Base-by-base conservation (phyloP, 2,329 filamentous ascomycete species). In the Geosmithia morbida region DNA sequence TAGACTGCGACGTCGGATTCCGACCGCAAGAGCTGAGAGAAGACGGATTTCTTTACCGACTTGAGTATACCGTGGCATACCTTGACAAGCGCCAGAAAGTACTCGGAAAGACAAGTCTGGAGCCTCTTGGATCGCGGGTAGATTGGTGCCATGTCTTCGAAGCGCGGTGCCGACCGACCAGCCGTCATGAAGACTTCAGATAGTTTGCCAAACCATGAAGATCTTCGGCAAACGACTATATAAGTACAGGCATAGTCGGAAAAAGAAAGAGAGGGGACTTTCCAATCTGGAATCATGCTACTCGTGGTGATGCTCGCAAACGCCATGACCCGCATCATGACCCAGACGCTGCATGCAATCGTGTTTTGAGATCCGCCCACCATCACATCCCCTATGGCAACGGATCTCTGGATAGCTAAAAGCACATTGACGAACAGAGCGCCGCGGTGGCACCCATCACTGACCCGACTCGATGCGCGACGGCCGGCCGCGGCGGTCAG, bases 331-430 rank as follows among this genome's bases (percentile, higher is more conserved):
- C 66, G 59, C 18, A 69, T 63, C 2, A 67, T 46, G 1, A 61
- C 59, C 67, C 66, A 69, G 1, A 69, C 62, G 14, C 65, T 58
- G 50, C 63, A 66, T 2, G 66, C 65, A n/a, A 68, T 53, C 2
- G 69, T 45, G 44, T 69, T 68, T 52, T 69, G 66, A 1, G 61
- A 63, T 3, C 64, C 65, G 2, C 66, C 65, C n/a, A 69, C 44
- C 2, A 51, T n/a, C 10, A 51, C 41, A 44, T 51, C 50, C 7
- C 43, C 43, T 14, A 45, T 18, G 17, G 43, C 43, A 2, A 22
- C 43, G 26, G 16, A 45, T 20, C 29, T 14, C 43, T 45, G 43
- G 13, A 45, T 22, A n/a, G 19, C 20, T 18, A 26, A 11, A 29
- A 45, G 16, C 14, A 45, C 18, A 13, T 45, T 45, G 43, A 29